Conservation (phyloP, 805 yeast species). For the Metschnikowia cubensis region DNA sequence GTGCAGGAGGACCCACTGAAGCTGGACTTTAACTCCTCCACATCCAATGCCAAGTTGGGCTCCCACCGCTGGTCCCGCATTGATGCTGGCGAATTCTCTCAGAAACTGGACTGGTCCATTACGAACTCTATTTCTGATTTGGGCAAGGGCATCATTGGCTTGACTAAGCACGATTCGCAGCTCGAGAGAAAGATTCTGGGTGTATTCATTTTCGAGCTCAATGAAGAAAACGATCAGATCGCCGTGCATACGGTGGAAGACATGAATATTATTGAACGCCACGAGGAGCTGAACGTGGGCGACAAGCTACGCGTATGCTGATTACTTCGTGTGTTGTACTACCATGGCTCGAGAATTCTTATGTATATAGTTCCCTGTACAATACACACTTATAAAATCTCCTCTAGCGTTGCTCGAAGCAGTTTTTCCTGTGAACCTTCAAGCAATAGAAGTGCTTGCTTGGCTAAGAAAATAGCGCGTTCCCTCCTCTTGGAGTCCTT, state of each 20-base stretch:
- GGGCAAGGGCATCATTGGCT: slow-evolving; percentile 32
- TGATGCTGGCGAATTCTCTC: slow-evolving; percentile 23
- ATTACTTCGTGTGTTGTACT: not conserved
- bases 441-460: slow-evolving; percentile 8
- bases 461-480: slow-evolving; percentile 8
- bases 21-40: slow-evolving; percentile 17
- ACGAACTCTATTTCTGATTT: slow-evolving; percentile 25
- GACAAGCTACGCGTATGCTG: slow-evolving; percentile 17
- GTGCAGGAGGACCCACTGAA: not conserved
- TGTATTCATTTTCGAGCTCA: slow-evolving; percentile 62
- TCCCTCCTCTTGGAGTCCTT: slow-evolving; percentile 2
- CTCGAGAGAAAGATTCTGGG: slow-evolving; percentile 49
- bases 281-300: slow-evolving; percentile 8
- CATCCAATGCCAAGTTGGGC: slow-evolving; percentile 39
- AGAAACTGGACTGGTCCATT: slow-evolving; percentile 17
- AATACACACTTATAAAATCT: not conserved
- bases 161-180: slow-evolving; percentile 21
- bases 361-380: slow-evolving; percentile 7
- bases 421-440: slow-evolving; percentile 4
- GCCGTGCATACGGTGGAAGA: slow-evolving; percentile 65
- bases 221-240: slow-evolving; percentile 49
- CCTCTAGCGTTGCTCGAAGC: slow-evolving; percentile 3
- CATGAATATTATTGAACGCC: slow-evolving; percentile 52
- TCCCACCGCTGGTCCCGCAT: slow-evolving; percentile 39
- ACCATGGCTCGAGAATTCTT: too few relatives aligned